A percentile compares a stretch with the other conserved stretches of the same genome.
These are phyloP conservation scores for Aspergillus brasiliensis DNA, from an alignment of 2,329 filamentous ascomycete species.

Conservation along the genomic window DNA sequence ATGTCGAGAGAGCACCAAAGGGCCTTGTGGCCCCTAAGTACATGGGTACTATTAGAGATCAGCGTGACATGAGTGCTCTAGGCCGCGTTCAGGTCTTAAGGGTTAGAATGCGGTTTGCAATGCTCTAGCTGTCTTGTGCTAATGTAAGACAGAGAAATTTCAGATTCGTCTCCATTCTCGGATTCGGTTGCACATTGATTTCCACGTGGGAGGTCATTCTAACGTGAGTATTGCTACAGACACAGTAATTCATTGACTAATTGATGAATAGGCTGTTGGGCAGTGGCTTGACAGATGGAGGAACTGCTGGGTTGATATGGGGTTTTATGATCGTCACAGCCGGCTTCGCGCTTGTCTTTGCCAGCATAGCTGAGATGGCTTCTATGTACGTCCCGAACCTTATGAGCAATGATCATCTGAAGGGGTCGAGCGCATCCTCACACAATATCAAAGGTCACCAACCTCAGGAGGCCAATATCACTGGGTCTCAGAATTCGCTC, in stretches of 20 bases:
- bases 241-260: constrained; percentile 10
- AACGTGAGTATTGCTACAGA: constrained; percentile 30
- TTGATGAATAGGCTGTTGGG: constrained; percentile 27
- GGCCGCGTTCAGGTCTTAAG: constrained; percentile 44
- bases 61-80: constrained; percentile 41
- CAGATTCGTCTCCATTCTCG: constrained; percentile 48
- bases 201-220: constrained; percentile 49
- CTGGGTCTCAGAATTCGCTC: constrained; percentile 50
- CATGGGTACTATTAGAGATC: constrained; percentile 41
- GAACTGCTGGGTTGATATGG: constrained; percentile 42
- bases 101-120: constrained; percentile 23
- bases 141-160: constrained; percentile 44
- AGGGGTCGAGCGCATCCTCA: not conserved
- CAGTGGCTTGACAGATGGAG: constrained; percentile 39
- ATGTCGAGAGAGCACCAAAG: constrained; percentile 25
- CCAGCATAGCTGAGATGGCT: constrained; percentile 46
- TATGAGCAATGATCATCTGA: not conserved
- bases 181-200: constrained; percentile 47
- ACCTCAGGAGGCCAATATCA: constrained; percentile 46
- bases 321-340: constrained; percentile 36
- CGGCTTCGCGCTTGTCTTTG: constrained; percentile 39
- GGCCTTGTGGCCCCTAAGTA: constrained; percentile 38
- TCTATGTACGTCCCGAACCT: constrained; percentile 40
- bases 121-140: constrained; percentile 3
- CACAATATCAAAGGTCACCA: constrained; percentile 35